Evolutionary conservation across 352 stramenopile species (phyloP).

Genomic region (Pythium dissotocum): DNA sequence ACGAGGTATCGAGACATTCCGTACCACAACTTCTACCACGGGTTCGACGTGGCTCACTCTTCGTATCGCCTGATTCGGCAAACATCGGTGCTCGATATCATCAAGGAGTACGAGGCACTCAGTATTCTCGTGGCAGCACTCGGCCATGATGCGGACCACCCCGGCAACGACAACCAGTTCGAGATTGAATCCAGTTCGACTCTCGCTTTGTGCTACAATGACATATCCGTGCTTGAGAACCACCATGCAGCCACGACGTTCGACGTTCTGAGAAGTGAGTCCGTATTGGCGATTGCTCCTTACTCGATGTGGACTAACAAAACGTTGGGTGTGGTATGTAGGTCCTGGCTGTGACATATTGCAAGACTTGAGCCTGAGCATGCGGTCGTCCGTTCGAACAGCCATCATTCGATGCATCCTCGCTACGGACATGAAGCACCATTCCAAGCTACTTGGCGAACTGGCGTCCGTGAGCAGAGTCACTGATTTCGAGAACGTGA

Average conservation of each 20-base stretch:
- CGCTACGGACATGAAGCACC: conserved; percentile 82
- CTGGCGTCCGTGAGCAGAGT: conserved; percentile 44
- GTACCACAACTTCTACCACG: conserved; percentile 89
- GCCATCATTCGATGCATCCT: conserved; percentile 79
- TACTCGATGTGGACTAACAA: not conserved
- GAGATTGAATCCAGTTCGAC: conserved; percentile 77
- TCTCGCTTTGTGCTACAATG: conserved; percentile 88
- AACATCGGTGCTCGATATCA: conserved; percentile 51
- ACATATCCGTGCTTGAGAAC: conserved; percentile 89
- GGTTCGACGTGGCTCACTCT: conserved; percentile 72
- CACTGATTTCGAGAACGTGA: conserved; percentile 55
- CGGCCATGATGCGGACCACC: conserved; percentile 87
- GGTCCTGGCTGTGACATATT: conserved; percentile 56
- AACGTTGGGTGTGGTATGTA: conserved; percentile 9
- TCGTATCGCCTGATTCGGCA: conserved; percentile 65
- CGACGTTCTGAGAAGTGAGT: conserved; percentile 52
- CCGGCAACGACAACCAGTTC: conserved; percentile 90
- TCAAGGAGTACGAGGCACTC: conserved; percentile 77
- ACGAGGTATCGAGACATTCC: conserved; percentile 64
- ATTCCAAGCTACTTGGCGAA: conserved; percentile 66
- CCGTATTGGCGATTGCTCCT: not conserved
- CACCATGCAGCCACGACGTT: conserved; percentile 86
- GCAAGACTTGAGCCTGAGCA: conserved; percentile 47
- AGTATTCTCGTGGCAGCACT: conserved; percentile 81
- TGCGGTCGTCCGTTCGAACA: conserved; percentile 46